Evolutionary conservation across 192 early-diverging fungal species (phyloP).

Genomic region (Rhizoclosmatium globosum): DNA sequence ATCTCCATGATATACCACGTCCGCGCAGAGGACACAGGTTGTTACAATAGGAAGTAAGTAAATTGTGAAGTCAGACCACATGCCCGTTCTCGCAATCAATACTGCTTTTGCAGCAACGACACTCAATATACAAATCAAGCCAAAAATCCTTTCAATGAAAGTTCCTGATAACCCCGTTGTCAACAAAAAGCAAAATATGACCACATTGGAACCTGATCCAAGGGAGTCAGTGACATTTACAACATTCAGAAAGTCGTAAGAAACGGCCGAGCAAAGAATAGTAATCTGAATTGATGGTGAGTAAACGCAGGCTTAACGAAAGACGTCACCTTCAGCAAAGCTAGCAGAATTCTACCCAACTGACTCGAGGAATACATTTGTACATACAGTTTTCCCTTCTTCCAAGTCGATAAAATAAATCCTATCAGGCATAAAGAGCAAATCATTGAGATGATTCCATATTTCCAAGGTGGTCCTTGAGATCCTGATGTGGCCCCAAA

Average conservation of each 20-base stretch:
- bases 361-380: background rate
- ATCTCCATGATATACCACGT: slow-evolving; percentile 25
- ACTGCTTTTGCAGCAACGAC: slow-evolving; percentile 10
- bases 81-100: background rate
- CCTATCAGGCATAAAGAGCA: background rate
- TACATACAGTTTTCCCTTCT: slow-evolving; percentile 3
- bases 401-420: slow-evolving; percentile 27
- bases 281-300: background rate
- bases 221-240: background rate
- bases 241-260: slow-evolving; percentile 13
- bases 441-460: background rate
- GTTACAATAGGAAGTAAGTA: slow-evolving; percentile 34
- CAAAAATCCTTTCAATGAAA: slow-evolving; percentile 15
- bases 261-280: background rate
- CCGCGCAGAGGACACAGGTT: slow-evolving; percentile 11
- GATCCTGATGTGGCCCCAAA: background rate
- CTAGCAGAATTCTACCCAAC: background rate
- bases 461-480: background rate
- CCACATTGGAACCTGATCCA: slow-evolving; percentile 22
- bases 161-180: slow-evolving; percentile 40
- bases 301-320: background rate
- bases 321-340: slow-evolving; percentile 7
- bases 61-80: background rate
- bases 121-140: background rate
- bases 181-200: slow-evolving; percentile 6